phyloP scores from a whole-genome alignment of 2,329 filamentous ascomycete genomes.

The Claviceps paspali region DNA sequence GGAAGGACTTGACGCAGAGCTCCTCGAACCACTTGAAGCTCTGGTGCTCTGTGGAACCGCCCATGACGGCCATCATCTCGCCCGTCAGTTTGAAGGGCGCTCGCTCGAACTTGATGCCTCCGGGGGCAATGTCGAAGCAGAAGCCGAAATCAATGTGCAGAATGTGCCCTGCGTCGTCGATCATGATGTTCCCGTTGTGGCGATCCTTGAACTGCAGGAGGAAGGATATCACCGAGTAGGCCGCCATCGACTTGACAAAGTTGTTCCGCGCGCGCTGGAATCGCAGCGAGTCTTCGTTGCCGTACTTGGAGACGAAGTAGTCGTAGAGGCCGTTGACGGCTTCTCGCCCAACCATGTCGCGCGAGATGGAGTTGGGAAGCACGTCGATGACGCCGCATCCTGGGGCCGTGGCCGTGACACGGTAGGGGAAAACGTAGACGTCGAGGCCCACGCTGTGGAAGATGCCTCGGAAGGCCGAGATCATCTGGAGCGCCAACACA shows the following conservation, averaged over 20 bases:
- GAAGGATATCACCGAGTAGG: conserved; percentile 94
- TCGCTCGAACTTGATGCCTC: conserved; percentile 92
- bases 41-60: conserved; percentile 68
- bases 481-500: conserved; percentile 92
- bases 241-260: conserved; percentile 98
- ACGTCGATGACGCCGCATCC: conserved; percentile 98
- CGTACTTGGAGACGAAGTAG: conserved; percentile 95
- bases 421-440: conserved; percentile 92
- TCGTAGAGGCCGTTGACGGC: conserved; percentile 97
- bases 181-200: conserved; percentile 99
- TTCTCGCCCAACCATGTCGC: conserved; percentile 96
- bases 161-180: conserved; percentile 92
- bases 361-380: conserved; percentile 90
- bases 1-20: conserved; percentile 86
- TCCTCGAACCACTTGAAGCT: conserved; percentile 94
- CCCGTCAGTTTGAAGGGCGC: conserved; percentile 95
- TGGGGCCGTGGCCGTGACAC: conserved; percentile 91
- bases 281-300: conserved; percentile 82
- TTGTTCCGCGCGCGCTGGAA: conserved; percentile 94
- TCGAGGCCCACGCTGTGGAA: conserved; percentile 91
- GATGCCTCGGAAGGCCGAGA: conserved; percentile 91
- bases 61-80: conserved; percentile 99
- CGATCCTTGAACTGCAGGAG: conserved; percentile 97
- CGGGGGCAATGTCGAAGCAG: conserved; percentile 96
- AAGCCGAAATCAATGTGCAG: conserved; percentile 98